phyloP scores from a whole-genome alignment of 1,284 basidiomycete genomes.

The Apiotrichum domesticum region DNA sequence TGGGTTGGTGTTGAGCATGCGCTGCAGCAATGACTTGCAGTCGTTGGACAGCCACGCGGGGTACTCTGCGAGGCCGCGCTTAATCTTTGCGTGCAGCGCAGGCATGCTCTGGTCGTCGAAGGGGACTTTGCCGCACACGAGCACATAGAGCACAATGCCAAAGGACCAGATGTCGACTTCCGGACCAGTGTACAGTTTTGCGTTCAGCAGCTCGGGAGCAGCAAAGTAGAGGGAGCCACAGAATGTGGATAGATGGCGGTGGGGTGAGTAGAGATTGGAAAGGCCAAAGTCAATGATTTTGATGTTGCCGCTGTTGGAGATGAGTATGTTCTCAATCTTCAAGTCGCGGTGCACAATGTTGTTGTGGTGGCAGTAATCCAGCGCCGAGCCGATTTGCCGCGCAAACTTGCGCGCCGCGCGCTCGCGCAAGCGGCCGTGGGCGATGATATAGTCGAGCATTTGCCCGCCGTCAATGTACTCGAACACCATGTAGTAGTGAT shows the following conservation, averaged over 20 bases:
- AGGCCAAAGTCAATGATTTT: conserved; percentile 99
- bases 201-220: conserved; percentile 92
- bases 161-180: conserved; percentile 99
- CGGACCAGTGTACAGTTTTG: conserved; percentile 91
- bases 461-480: conserved; percentile 98
- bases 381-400: conserved; percentile 87
- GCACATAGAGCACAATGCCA: conserved; percentile 93
- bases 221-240: conserved; percentile 98
- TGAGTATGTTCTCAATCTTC: conserved; percentile 99
- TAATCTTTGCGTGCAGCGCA: conserved; percentile 97
- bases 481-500: conserved; percentile 99
- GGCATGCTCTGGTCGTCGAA: conserved; percentile 99
- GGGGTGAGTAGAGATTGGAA: conserved; percentile 91
- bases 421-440: conserved; percentile 91
- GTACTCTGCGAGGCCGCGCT: conserved; percentile 93
- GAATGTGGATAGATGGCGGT: conserved; percentile 80
- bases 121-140: conserved; percentile 96
- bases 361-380: conserved; percentile 96
- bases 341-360: conserved; percentile 94
- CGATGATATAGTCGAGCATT: conserved; percentile 99
- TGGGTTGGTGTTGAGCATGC: conserved; percentile 97
- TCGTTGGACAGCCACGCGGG: conserved; percentile 94
- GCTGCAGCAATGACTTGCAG: conserved; percentile 86
- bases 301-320: conserved; percentile 96
- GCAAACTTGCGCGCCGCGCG: conserved; percentile 95